Percentiles rank a stretch among this genome's conserved stretches.
phyloP scores from a whole-genome alignment of 257 asterid species.

The Thymus mandschuricus region DNA sequence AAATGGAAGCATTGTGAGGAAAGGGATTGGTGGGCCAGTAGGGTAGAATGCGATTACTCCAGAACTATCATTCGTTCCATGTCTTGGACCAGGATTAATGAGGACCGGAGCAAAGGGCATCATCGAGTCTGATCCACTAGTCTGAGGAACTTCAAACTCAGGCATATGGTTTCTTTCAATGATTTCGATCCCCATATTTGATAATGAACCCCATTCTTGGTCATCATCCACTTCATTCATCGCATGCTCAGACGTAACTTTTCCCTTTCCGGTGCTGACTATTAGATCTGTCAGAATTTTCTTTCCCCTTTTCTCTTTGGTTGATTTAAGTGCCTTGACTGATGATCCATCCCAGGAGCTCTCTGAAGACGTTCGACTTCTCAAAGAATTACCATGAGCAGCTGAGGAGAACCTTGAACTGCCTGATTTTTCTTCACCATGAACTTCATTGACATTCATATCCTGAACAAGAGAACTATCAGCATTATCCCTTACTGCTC shows the following conservation, averaged over 20 bases:
- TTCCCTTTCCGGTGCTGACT: conserved; percentile 59
- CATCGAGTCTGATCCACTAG: conserved; percentile 72
- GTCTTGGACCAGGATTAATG: conserved; percentile 58
- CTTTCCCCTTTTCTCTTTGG: conserved; percentile 50
- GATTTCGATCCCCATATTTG: conserved; percentile 47
- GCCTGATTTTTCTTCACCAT: conserved; percentile 55
- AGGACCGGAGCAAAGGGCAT: conserved; percentile 77
- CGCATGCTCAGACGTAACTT: conserved; percentile 52
- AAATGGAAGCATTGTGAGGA: conserved; percentile 84
- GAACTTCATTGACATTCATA: conserved; percentile 53
- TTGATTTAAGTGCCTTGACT: conserved; percentile 39
- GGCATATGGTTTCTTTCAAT: conserved; percentile 54
- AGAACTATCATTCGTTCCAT: conserved; percentile 65
- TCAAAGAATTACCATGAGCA: conserved; percentile 46
- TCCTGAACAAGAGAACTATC: conserved; percentile 59
- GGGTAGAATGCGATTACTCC: conserved; percentile 82
- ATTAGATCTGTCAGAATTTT: conserved; percentile 40
- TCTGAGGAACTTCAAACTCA: conserved; percentile 66
- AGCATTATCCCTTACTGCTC: conserved; percentile 50
- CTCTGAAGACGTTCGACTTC: conserved; percentile 61
- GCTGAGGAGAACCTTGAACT: conserved; percentile 53
- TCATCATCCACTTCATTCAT: conserved; percentile 59
- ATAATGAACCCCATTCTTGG: conserved; percentile 54
- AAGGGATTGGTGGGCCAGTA: conserved; percentile 98
- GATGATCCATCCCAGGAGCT: conserved; percentile 67